Conservation (phyloP, 148 eudicot genomes). For the Diospyros lotus region DNA sequence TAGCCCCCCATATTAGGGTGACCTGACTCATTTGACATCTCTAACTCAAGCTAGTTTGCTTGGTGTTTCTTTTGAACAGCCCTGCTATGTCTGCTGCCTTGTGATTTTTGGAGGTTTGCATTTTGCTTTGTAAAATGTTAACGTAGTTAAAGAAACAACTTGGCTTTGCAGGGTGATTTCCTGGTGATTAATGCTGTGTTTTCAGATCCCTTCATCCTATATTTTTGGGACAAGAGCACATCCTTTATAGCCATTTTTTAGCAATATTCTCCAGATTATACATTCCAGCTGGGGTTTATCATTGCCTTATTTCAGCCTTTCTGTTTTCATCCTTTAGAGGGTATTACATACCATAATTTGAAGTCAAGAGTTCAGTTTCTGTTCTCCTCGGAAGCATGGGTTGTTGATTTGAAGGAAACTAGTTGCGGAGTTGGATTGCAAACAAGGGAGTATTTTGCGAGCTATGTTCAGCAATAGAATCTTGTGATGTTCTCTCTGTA, state of each 20-base stretch:
- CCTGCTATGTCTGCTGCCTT: too few species aligned
- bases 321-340: neutral
- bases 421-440: neutral
- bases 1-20: too few species aligned
- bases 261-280: neutral
- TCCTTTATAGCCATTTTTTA: neutral
- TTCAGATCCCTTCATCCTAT: neutral
- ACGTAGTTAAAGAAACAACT: neutral
- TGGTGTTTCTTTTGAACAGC: neutral
- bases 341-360: neutral
- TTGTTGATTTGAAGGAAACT: conserved; percentile 8
- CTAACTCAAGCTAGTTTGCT: too few species aligned
- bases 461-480: neutral
- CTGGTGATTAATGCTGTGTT: neutral
- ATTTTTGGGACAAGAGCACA: neutral
- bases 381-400: neutral
- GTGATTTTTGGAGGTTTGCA: too few species aligned
- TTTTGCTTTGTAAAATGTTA: too few species aligned
- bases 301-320: neutral
- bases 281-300: conserved; percentile 6
- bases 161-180: neutral
- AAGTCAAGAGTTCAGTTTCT: neutral
- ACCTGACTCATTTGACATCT: too few species aligned
- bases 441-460: neutral
- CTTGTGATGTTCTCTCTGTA: conserved; percentile 7